A percentile compares a stretch with the other conserved stretches of the same genome.
Evolutionary conservation across 805 yeast genomes (phyloP).

Genomic region (Myxozyma lipomycoides): DNA sequence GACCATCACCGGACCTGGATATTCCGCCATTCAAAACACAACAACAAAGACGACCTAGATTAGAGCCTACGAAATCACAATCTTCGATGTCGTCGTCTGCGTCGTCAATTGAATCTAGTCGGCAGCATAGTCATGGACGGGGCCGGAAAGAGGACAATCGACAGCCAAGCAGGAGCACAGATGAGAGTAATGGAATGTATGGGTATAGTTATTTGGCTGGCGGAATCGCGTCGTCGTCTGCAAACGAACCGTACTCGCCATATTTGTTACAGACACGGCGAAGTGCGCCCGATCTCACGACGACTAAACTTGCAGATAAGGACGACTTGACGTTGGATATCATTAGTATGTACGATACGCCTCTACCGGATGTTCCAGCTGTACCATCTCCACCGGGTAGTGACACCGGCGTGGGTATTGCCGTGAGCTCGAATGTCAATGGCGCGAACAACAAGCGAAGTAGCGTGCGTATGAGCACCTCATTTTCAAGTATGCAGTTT

Average conservation of each 20-base stretch:
- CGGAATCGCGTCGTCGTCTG: not conserved
- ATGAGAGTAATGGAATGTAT: not conserved
- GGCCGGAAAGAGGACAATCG: not conserved
- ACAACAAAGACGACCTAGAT: not conserved
- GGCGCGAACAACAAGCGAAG: slow-evolving; percentile 1
- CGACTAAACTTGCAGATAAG: not conserved
- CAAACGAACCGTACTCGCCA: not conserved
- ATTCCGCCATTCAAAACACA: slow-evolving; percentile 5
- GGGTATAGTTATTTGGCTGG: not conserved
- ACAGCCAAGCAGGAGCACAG: not conserved
- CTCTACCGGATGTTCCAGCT: not conserved
- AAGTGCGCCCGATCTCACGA: slow-evolving; percentile 9
- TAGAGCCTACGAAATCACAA: not conserved
- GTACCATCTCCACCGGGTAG: not conserved
- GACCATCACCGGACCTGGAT: slow-evolving; percentile 5
- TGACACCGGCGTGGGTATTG: not conserved
- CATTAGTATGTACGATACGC: slow-evolving; percentile 10
- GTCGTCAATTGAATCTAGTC: not conserved
- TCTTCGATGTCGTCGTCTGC: slow-evolving; percentile 1
- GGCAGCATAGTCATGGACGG: not conserved
- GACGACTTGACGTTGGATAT: slow-evolving; percentile 10
- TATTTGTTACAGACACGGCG: slow-evolving; percentile 1
- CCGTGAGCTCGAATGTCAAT: not conserved
- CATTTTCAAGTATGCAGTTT: slow-evolving; percentile 1
- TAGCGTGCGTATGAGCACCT: slow-evolving; percentile 3